Base-by-base conservation (phyloP, 352 stramenopile genomes). In the Phytopythium chamaehyphon region DNA sequence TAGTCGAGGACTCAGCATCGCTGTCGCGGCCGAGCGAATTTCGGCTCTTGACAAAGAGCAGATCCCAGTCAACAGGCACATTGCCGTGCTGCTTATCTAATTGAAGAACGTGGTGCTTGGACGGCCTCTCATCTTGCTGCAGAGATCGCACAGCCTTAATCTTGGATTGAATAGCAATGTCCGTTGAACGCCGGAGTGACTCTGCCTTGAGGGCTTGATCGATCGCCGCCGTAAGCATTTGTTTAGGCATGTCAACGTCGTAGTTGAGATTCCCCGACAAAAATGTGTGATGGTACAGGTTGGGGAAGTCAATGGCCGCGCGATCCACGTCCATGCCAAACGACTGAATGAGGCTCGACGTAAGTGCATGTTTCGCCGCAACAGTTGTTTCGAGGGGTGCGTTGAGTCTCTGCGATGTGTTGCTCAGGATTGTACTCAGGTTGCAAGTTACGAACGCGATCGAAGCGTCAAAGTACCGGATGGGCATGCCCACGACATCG, bases 371-470 rank as follows among this genome's bases (percentile, higher is more conserved):
- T 51, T 90, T 91, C 2, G 64, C 60, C 16, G 65, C 44, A 6
- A 86, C 48, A 2, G 59, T 50, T 12, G 59, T 69, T 2, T 75
- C 61, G 24, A 52, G 48, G 21, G 76, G 49, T 8, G 51, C 54
- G 36, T 65, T 57, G 0, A 63, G 47, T 24, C 57, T 51, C 39
- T 80, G 68, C 28, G 64, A 62, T 18, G 40, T 51, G 52, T 69
- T 58, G 43, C 39, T 46, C 15, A 66, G 43, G n/a, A 61, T 74
- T 12, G 69, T 73, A 16, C 71, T 73, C 33, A 94, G 73, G 49
- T 88, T 87, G 53, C 77, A 90, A 46, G 81, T 89, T 0, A 91
- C 82, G 46, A 94, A 91, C 6, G 83, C 77, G n/a, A 94, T 80
- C 2, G 83, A 90, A 6, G 78, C 82, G 39, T 92, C 83, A 45